Percentiles rank a stretch among this genome's conserved stretches.
Evolutionary conservation across 371 early-diverging fungal species (phyloP).

Genomic region (Smittium culicis): DNA sequence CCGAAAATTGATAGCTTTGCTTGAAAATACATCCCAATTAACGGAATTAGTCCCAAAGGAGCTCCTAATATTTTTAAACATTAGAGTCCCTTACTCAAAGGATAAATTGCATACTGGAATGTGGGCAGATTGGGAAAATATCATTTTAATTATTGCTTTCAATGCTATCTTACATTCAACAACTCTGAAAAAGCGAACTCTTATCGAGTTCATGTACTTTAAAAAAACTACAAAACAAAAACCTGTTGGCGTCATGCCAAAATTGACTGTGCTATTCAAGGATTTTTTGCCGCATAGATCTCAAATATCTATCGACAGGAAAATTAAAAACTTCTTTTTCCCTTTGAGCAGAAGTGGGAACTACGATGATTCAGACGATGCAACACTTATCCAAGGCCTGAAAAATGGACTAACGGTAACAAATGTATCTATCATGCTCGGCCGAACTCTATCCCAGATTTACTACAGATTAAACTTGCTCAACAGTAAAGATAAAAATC

Average conservation of each 20-base stretch:
- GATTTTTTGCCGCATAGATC: constrained; percentile 2
- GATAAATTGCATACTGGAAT: not conserved
- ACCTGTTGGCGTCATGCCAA: not conserved
- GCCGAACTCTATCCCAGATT: not conserved
- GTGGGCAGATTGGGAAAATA: constrained; percentile 1
- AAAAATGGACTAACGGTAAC: not conserved
- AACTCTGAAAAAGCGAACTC: not conserved
- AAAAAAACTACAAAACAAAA: not conserved
- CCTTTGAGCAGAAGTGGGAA: not conserved
- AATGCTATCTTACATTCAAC: not conserved
- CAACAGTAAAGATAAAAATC: not conserved
- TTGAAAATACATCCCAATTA: not conserved
- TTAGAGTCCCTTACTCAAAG: not conserved
- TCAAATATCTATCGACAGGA: not conserved
- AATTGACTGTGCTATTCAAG: not conserved
- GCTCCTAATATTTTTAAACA: not conserved
- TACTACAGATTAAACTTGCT: not conserved
- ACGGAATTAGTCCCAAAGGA: not conserved
- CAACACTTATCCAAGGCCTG: not conserved
- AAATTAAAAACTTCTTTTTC: not conserved
- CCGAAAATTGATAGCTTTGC: not conserved
- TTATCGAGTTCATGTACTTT: constrained; percentile 1
- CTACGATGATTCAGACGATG: not conserved
- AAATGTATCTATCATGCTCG: not conserved
- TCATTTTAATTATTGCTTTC: not conserved